Evolutionary conservation across 1,284 basidiomycete genomes (phyloP).

Genomic region (Cryptococcus hybrid): DNA sequence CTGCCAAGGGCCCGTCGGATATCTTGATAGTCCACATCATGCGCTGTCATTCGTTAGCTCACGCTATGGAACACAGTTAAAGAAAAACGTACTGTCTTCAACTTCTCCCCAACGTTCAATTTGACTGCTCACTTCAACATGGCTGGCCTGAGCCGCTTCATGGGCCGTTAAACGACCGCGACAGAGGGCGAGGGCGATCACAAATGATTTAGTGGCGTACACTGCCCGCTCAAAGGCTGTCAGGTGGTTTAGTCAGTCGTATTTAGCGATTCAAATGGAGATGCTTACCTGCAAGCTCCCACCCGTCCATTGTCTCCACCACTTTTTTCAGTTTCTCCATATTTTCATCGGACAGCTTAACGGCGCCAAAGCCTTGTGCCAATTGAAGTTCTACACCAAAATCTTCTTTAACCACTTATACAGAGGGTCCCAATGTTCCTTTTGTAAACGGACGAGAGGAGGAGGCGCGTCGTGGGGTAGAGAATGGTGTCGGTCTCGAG

Average conservation of each 20-base stretch:
- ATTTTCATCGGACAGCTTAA: slow-evolving; percentile 67
- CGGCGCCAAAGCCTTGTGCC: slow-evolving; percentile 66
- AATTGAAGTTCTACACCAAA: slow-evolving; percentile 67
- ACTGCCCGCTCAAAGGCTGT: slow-evolving; percentile 85
- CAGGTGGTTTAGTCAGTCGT: not conserved
- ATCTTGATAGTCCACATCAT: slow-evolving; percentile 96
- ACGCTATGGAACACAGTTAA: not conserved
- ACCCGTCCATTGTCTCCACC: slow-evolving; percentile 66
- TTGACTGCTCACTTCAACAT: slow-evolving; percentile 93
- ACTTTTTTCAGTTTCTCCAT: slow-evolving; percentile 60
- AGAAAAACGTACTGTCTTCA: slow-evolving; percentile 81
- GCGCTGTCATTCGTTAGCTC: slow-evolving; percentile 57
- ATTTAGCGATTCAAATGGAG: slow-evolving; percentile 1
- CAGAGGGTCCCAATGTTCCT: slow-evolving; percentile 87
- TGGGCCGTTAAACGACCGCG: slow-evolving; percentile 73
- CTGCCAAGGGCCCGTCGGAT: slow-evolving; percentile 83
- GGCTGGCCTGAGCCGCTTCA: slow-evolving; percentile 74
- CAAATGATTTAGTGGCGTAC: slow-evolving; percentile 86
- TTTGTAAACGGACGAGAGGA: slow-evolving; percentile 73
- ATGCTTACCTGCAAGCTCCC: slow-evolving; percentile 79
- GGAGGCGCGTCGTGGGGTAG: slow-evolving; percentile 76
- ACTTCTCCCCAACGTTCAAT: slow-evolving; percentile 98
- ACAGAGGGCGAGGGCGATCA: slow-evolving; percentile 83
- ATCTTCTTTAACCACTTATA: slow-evolving; percentile 69
- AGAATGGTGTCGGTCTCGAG: slow-evolving; percentile 95